Conservation (phyloP, 2,329 filamentous ascomycete species). For the Didymellaceae sp. region DNA sequence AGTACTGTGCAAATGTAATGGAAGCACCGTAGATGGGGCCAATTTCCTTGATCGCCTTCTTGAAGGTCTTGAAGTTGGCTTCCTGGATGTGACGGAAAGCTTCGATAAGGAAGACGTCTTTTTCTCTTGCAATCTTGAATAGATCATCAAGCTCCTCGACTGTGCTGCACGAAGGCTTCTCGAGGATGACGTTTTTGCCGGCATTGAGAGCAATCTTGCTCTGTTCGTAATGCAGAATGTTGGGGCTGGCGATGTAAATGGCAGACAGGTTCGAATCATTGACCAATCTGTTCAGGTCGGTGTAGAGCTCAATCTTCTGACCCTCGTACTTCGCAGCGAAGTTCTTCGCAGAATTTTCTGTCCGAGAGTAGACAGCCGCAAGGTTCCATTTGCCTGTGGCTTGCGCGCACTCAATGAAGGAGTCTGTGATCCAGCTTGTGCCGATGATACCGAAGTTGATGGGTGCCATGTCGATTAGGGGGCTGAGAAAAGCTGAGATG, state of each 20-base stretch:
- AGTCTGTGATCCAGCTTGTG: constrained; percentile 59
- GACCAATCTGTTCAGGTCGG: constrained; percentile 49
- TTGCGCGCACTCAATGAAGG: constrained; percentile 54
- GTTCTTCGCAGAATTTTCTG: constrained; percentile 49
- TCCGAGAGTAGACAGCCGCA: constrained; percentile 56
- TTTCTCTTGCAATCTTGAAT: constrained; percentile 50
- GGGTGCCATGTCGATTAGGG: constrained; percentile 23
- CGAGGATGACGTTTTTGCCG: constrained; percentile 58
- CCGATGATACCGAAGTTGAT: constrained; percentile 57
- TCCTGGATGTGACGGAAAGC: constrained; percentile 60
- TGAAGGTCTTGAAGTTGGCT: constrained; percentile 55
- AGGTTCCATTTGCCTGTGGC: constrained; percentile 54
- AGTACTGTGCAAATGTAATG: constrained; percentile 55
- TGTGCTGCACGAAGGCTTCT: constrained; percentile 57
- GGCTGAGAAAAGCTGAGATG: neutral
- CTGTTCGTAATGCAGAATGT: constrained; percentile 56
- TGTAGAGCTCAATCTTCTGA: constrained; percentile 46
- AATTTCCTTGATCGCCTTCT: constrained; percentile 46
- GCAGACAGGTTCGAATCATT: constrained; percentile 49
- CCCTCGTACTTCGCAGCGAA: constrained; percentile 53
- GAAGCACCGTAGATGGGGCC: constrained; percentile 54
- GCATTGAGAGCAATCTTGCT: constrained; percentile 52
- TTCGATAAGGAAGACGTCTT: constrained; percentile 55
- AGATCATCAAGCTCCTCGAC: constrained; percentile 52
- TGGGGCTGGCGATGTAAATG: constrained; percentile 59